Conservation (phyloP, 495 filamentous ascomycete genomes). For the Neurospora sp. region DNA sequence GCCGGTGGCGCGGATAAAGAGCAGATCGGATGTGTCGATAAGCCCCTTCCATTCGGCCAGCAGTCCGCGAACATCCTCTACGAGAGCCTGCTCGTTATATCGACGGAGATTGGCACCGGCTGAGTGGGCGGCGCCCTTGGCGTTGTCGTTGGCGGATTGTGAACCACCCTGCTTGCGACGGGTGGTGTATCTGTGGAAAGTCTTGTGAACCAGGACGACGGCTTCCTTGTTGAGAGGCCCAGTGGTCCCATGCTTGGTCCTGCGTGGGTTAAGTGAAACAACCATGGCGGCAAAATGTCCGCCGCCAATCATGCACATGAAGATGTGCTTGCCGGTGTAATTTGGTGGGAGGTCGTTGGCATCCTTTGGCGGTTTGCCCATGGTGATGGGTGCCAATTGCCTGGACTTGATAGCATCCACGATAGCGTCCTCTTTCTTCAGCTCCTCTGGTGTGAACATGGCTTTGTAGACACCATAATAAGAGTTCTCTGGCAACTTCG, state of each 20-base stretch:
- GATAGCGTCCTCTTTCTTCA: constrained; percentile 50
- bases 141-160: constrained; percentile 83
- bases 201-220: constrained; percentile 85
- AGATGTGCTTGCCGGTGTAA: constrained; percentile 66
- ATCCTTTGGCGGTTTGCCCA: constrained; percentile 36
- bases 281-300: constrained; percentile 97
- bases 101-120: constrained; percentile 82
- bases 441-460: constrained; percentile 65
- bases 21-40: constrained; percentile 70
- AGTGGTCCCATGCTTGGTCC: constrained; percentile 49
- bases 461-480: constrained; percentile 79
- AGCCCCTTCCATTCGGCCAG: constrained; percentile 71
- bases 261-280: constrained; percentile 73
- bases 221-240: constrained; percentile 72
- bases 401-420: constrained; percentile 60
- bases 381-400: constrained; percentile 58
- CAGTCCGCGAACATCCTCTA: constrained; percentile 69
- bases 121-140: constrained; percentile 87
- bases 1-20: constrained; percentile 87
- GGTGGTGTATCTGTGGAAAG: constrained; percentile 95
- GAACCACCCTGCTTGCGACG: constrained; percentile 91
- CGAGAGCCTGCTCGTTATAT: constrained; percentile 86
- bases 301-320: constrained; percentile 97
- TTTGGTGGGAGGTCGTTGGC: constrained; percentile 38
- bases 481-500: constrained; percentile 61